Conservation (phyloP, 768 basidiomycete species). For the Kwoniella botswanensis region DNA sequence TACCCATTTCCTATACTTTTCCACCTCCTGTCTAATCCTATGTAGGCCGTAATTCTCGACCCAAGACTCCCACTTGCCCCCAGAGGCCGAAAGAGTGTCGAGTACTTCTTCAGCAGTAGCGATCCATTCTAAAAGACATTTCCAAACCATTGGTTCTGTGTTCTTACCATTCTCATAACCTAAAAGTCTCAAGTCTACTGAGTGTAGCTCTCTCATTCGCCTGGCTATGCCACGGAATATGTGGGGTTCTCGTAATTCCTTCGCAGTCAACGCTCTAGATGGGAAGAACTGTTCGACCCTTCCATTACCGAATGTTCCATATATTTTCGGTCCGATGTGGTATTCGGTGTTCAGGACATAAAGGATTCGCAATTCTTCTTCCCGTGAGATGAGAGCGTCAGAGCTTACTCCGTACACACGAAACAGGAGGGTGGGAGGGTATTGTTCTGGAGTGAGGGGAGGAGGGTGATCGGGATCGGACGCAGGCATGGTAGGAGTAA, state of each 20-base stretch:
- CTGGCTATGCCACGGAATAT: slow-evolving; percentile 87
- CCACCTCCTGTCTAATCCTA: slow-evolving; percentile 69
- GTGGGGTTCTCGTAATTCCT: slow-evolving; percentile 75
- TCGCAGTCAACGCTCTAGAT: slow-evolving; percentile 75
- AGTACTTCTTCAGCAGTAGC: slow-evolving; percentile 75
- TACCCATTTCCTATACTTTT: slow-evolving; percentile 73
- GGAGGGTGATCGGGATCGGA: slow-evolving; percentile 50
- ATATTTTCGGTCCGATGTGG: slow-evolving; percentile 85
- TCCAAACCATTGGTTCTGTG: slow-evolving; percentile 52
- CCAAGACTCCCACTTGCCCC: slow-evolving; percentile 52
- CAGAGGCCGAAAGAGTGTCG: slow-evolving; percentile 58
- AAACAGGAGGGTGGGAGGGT: slow-evolving; percentile 71
- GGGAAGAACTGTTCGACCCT: slow-evolving; percentile 95
- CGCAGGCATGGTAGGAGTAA: slow-evolving; percentile 32
- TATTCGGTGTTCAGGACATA: slow-evolving; percentile 87
- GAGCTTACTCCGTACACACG: slow-evolving; percentile 92
- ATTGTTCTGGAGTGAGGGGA: slow-evolving; percentile 58
- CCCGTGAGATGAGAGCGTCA: slow-evolving; percentile 81
- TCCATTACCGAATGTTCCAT: slow-evolving; percentile 94
- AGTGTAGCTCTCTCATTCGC: slow-evolving; percentile 94
- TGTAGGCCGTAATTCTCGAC: slow-evolving; percentile 68
- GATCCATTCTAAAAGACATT: slow-evolving; percentile 61
- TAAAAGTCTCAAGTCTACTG: slow-evolving; percentile 78
- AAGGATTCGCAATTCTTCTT: slow-evolving; percentile 81
- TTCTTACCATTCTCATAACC: slow-evolving; percentile 48